Conservation (phyloP, 2,329 filamentous ascomycete species). For the Arthrinium phaeospermum region DNA sequence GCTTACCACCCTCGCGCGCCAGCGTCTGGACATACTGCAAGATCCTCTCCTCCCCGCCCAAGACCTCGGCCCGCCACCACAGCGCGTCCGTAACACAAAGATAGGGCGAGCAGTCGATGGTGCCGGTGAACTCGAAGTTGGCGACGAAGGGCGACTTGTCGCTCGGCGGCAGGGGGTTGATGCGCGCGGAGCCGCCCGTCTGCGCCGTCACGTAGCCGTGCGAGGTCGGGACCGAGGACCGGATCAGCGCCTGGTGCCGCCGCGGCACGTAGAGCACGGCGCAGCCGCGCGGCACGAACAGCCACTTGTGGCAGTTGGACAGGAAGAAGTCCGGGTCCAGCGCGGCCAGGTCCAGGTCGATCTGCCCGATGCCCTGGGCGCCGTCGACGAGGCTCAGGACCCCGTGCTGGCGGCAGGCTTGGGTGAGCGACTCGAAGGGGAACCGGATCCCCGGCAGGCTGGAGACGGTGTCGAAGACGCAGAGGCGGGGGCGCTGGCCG, state of each 20-base stretch:
- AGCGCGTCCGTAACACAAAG: conserved; percentile 75
- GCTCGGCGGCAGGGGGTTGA: conserved; percentile 49
- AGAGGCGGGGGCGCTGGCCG: conserved; percentile 70
- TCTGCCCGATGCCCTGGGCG: conserved; percentile 83
- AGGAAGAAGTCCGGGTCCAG: conserved; percentile 86
- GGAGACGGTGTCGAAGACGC: conserved; percentile 80
- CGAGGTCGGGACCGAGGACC: conserved; percentile 78
- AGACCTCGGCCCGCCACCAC: conserved; percentile 68
- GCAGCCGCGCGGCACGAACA: conserved; percentile 79
- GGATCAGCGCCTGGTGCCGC: conserved; percentile 77
- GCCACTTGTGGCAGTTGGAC: conserved; percentile 91
- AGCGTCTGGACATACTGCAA: conserved; percentile 66
- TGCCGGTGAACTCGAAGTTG: conserved; percentile 80
- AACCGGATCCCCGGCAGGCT: conserved; percentile 80
- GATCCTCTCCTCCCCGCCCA: conserved; percentile 78
- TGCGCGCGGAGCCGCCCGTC: conserved; percentile 29
- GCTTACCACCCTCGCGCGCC: conserved; percentile 66
- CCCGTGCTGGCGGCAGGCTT: conserved; percentile 67
- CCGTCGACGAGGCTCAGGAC: conserved; percentile 81
- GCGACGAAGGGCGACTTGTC: conserved; percentile 65
- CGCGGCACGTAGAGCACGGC: conserved; percentile 80
- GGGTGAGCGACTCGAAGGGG: conserved; percentile 74
- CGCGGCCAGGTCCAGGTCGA: conserved; percentile 69
- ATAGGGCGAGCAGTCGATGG: conserved; percentile 74
- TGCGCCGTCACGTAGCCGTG: conserved; percentile 70